Evolutionary conservation across 345 rosid genomes (phyloP), one percentile per base, ranked within the genome.

Genomic region (Viola odorata): DNA sequence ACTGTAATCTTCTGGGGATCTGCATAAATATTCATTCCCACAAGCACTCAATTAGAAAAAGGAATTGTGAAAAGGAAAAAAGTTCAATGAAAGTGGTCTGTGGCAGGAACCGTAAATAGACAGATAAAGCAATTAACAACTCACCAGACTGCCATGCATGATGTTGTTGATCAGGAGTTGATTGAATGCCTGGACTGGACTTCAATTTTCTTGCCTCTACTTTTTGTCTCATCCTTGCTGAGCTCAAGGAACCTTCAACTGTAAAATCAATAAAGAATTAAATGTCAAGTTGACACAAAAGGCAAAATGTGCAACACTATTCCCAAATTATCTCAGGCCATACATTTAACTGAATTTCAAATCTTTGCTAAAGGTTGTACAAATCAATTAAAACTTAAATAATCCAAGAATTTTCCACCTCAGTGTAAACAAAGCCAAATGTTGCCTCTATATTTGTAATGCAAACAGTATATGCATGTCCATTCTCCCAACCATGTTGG

Each of bases 221-320:
- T 53, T 62, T 83, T 68, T 69, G 86, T 66, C 76, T 74, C 73
- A 56, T 66, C 68, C 76, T 75, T 23, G 86, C 78, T 16, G 85
- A 83, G 72, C 84, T 86, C 63, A 86, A 74, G 16, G 89, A 76
- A 48, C 98, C 91, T 70, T 88, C 95, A 58, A 85, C 96, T 88
- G 55, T 67, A 59, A 57, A 36, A 59, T 37, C 41, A 65, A 52
- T 5, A 45, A 38, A 38, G 49, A 52, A 41, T 60, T 58, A 12
- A 4, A 41, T 5, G 62, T 60, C 63, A 58, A 67, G 39, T 38
- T 37, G 36, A 44, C 15, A 15, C 3, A 11, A 49, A 15, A 67
- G 12, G 9, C 61, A 8, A 63, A 51, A 57, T 16, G 32, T 2
- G 32, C 32, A 1, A 23, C 32, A 23, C 32, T 23, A 23, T 23